Evolutionary conservation across 192 early-diverging fungal species (phyloP), one percentile per base, ranked within the genome.

Genomic region (Kickxella alabastrina): DNA sequence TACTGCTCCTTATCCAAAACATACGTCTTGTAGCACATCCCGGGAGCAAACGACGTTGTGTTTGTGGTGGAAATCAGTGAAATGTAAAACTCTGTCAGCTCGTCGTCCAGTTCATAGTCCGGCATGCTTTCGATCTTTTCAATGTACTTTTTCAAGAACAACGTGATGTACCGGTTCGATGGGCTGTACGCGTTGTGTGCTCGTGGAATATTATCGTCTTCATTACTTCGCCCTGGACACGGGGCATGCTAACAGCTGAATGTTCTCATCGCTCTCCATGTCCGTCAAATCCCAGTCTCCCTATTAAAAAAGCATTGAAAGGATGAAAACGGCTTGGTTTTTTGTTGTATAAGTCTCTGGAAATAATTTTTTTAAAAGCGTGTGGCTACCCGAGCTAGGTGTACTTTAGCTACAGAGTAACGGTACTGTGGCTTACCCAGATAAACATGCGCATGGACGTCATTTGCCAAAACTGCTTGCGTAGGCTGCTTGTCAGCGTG

Each of bases 381-480:
- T n/a, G n/a, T n/a, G n/a, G n/a, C n/a, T n/a, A n/a, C n/a, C n/a
- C n/a, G n/a, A n/a, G n/a, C n/a, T n/a, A n/a, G n/a, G n/a, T n/a
- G n/a, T n/a, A n/a, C n/a, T n/a, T n/a, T n/a, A n/a, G n/a, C n/a
- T n/a, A n/a, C n/a, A n/a, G n/a, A n/a, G n/a, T n/a, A n/a, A n/a
- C n/a, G n/a, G n/a, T n/a, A n/a, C n/a, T n/a, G n/a, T n/a, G n/a
- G n/a, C n/a, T 36, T 59, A 57, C 71, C 74, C 74, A 77, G 17
- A 63, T 41, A 27, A 77, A 65, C 7, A 49, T 15, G 24, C 63
- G 57, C 28, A 77, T 46, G 3, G 74, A 62, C 9, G 71, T 55
- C 74, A 77, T 77, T 34, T 77, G 74, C 74, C 74, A 77, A 43
- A 77, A 77, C 49, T 77, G 74, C 40, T 71, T 70, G 28, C 74